A percentile compares a stretch with the other conserved stretches of the same genome.
Evolutionary conservation across 106 monocot genomes (phyloP).

Genomic region (Posidonia australis): DNA sequence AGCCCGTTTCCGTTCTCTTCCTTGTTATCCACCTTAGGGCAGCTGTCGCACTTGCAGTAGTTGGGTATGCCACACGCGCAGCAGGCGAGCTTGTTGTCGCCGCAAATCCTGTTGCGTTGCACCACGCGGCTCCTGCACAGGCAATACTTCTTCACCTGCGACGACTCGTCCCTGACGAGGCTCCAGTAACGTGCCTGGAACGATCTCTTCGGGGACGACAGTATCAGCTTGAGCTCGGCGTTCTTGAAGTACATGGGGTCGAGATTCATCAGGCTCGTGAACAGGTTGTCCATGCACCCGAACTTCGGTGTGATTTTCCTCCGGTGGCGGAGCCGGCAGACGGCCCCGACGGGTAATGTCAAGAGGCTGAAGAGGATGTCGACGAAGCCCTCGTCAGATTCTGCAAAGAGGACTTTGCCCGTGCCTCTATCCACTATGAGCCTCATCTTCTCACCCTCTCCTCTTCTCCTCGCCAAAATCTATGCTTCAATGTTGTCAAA

Average conservation of each 20-base stretch:
- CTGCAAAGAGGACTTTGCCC: not conserved
- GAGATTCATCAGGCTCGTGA: not conserved
- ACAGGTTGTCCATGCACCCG: constrained; percentile 1
- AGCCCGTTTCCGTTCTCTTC: not conserved
- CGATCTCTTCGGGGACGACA: not conserved
- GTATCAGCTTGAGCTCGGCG: not conserved
- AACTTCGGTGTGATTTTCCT: not conserved
- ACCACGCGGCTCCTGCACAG: not conserved
- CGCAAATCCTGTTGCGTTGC: not conserved
- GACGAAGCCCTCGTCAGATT: not conserved
- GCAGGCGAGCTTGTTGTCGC: not conserved
- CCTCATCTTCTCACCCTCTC: not conserved
- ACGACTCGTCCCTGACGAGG: not conserved
- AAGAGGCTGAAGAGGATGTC: constrained; percentile 7
- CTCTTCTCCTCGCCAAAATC: too few species aligned
- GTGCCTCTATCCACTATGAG: not conserved
- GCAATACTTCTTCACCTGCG: not conserved
- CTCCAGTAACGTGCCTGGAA: not conserved
- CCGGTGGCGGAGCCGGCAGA: not conserved
- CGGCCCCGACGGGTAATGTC: not conserved
- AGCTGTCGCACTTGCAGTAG: not conserved
- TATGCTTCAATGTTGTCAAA: too few species aligned
- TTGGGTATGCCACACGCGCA: not conserved
- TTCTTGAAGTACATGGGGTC: not conserved
- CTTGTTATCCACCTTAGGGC: not conserved